phyloP scores from a whole-genome alignment of 179 eudicot genomes.

The Vitellaria paradoxa region DNA sequence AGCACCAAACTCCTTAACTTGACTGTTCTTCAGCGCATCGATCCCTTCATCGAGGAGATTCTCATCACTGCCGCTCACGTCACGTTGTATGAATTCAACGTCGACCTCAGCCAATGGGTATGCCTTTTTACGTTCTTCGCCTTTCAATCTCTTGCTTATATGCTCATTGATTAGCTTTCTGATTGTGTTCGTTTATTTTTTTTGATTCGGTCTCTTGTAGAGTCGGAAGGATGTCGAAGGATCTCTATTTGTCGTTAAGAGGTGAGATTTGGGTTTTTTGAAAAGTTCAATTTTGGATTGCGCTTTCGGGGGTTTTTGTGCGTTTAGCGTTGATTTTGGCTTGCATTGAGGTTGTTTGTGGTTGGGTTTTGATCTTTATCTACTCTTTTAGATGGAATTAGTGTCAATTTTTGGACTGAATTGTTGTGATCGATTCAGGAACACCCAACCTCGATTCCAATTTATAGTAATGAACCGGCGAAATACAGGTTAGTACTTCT shows the following conservation, averaged over 20 bases:
- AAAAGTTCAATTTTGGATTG: background rate
- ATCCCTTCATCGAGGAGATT: constrained; percentile 75
- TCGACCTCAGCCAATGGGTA: constrained; percentile 90
- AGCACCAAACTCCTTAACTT: constrained; percentile 78
- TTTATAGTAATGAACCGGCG: constrained; percentile 93
- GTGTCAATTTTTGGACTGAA: background rate
- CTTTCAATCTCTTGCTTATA: background rate
- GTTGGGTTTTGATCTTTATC: background rate
- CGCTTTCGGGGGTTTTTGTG: background rate
- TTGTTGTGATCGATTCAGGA: constrained; percentile 42
- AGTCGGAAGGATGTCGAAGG: constrained; percentile 99
- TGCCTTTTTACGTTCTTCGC: background rate
- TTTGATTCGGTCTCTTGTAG: constrained; percentile 29
- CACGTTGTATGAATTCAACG: constrained; percentile 80
- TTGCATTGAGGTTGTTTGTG: background rate
- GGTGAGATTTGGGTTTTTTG: constrained; percentile 21
- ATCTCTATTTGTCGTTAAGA: constrained; percentile 78
- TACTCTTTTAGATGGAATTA: background rate
- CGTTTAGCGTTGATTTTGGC: background rate
- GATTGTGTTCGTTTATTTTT: constrained; percentile 4
- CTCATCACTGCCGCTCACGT: constrained; percentile 92
- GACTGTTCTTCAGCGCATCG: constrained; percentile 80
- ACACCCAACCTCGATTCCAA: constrained; percentile 84
- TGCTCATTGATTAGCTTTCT: background rate
- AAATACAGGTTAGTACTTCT: constrained; percentile 56